These are phyloP conservation scores for Cryptococcus sp. DNA, from an alignment of 1,284 basidiomycete species.

Conservation along the genomic window DNA sequence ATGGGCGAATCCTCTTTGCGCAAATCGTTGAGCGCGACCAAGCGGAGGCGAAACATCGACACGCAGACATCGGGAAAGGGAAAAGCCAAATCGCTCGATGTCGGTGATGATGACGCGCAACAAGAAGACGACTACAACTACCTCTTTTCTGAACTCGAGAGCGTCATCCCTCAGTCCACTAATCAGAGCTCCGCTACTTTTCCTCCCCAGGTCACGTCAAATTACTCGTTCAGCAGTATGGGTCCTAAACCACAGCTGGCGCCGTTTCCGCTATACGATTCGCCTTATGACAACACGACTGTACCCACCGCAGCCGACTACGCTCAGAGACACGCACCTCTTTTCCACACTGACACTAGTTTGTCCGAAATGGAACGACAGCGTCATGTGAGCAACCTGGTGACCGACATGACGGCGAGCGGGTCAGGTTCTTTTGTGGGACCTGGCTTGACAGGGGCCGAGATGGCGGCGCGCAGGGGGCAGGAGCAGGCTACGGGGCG, in stretches of 20 bases:
- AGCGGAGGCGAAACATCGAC: conserved; percentile 30
- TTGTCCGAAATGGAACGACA: conserved; percentile 8
- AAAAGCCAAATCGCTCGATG: not conserved
- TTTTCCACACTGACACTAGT: not conserved
- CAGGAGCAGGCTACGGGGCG: conserved; percentile 33
- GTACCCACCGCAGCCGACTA: not conserved
- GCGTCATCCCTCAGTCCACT: too few relatives aligned
- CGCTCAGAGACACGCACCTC: conserved; percentile 4
- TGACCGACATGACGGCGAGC: conserved; percentile 17
- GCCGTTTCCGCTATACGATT: too few relatives aligned
- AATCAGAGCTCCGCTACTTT: too few relatives aligned
- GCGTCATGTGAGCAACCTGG: conserved; percentile 14
- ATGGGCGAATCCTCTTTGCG: conserved; percentile 27
- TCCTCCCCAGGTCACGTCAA: too few relatives aligned
- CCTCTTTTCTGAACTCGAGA: conserved; percentile 34
- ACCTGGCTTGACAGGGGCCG: conserved; percentile 24
- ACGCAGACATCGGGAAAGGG: not conserved
- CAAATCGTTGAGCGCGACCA: conserved; percentile 11
- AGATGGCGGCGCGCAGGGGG: conserved; percentile 35
- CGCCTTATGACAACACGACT: too few relatives aligned
- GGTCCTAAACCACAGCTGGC: too few relatives aligned
- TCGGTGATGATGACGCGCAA: not conserved
- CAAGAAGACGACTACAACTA: conserved; percentile 23
- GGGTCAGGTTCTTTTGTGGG: conserved; percentile 4
- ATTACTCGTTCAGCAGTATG: too few relatives aligned